Evolutionary conservation across 2,329 filamentous ascomycete species (phyloP).

Genomic region (Hymenoscyphus fructigenus): DNA sequence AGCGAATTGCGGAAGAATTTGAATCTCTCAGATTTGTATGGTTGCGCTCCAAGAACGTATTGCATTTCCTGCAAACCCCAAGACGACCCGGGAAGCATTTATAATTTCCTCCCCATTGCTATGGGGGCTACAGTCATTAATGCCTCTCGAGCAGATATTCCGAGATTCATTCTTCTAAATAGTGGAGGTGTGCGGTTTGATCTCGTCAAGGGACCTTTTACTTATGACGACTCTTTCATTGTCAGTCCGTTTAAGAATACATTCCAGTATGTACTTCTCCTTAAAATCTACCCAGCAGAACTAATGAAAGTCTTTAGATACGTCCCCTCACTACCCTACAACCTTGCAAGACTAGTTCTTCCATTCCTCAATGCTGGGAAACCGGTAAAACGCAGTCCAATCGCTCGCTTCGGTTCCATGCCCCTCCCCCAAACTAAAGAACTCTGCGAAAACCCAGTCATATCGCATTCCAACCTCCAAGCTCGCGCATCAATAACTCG

Average conservation of each 20-base stretch:
- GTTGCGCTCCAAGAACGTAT: constrained; percentile 74
- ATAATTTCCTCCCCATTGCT: background rate
- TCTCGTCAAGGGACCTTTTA: constrained; percentile 87
- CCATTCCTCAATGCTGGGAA: constrained; percentile 26
- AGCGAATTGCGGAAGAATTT: constrained; percentile 64
- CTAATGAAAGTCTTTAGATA: constrained; percentile 42
- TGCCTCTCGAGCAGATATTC: constrained; percentile 42
- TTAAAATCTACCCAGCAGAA: background rate
- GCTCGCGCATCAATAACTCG: constrained; percentile 21
- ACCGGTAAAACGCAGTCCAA: constrained; percentile 61
- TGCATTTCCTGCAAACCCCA: constrained; percentile 80
- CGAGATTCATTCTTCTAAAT: constrained; percentile 75
- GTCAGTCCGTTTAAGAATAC: constrained; percentile 82
- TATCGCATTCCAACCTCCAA: constrained; percentile 7
- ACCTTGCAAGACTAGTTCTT: background rate
- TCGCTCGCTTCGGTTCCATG: constrained; percentile 47
- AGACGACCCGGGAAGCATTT: constrained; percentile 46
- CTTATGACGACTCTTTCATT: constrained; percentile 78
- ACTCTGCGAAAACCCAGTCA: constrained; percentile 28
- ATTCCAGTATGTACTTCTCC: constrained; percentile 68
- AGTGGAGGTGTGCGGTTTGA: constrained; percentile 91
- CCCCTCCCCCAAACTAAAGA: constrained; percentile 35
- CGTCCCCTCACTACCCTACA: constrained; percentile 58
- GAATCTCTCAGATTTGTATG: constrained; percentile 68
- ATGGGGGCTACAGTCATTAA: background rate